These are phyloP conservation scores for Macrolepiota dolichaula DNA, from an alignment of 768 basidiomycete genomes.

Conservation along the genomic window DNA sequence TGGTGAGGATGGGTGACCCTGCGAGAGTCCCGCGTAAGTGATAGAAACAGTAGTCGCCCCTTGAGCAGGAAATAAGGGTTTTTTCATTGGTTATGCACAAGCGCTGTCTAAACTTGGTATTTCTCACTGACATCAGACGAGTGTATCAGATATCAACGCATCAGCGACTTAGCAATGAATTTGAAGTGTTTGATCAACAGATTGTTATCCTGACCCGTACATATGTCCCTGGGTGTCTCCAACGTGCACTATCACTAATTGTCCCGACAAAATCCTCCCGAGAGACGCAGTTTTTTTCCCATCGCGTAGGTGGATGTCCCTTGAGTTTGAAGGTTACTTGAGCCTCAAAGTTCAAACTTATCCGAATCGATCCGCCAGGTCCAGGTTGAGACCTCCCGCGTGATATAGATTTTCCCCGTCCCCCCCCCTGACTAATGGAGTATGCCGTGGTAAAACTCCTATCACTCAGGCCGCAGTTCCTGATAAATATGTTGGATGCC, in stretches of 20 bases:
- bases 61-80: too few species aligned
- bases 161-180: background rate
- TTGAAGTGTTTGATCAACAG: background rate
- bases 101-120: background rate
- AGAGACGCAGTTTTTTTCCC: too few species aligned
- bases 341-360: too few species aligned
- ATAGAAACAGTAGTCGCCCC: background rate
- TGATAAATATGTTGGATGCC: too few species aligned
- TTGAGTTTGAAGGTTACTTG: background rate
- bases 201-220: background rate
- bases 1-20: too few species aligned
- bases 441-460: too few species aligned
- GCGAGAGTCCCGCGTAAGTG: too few species aligned
- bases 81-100: background rate
- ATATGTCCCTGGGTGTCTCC: background rate
- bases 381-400: background rate
- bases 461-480: too few species aligned
- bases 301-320: too few species aligned
- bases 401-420: too few species aligned
- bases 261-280: background rate
- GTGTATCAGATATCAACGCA: background rate
- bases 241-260: background rate
- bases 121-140: background rate
- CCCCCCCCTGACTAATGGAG: too few species aligned
- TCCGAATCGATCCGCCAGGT: background rate